phyloP scores from a whole-genome alignment of 1,284 basidiomycete genomes.

The Macrocystidia cucumis region DNA sequence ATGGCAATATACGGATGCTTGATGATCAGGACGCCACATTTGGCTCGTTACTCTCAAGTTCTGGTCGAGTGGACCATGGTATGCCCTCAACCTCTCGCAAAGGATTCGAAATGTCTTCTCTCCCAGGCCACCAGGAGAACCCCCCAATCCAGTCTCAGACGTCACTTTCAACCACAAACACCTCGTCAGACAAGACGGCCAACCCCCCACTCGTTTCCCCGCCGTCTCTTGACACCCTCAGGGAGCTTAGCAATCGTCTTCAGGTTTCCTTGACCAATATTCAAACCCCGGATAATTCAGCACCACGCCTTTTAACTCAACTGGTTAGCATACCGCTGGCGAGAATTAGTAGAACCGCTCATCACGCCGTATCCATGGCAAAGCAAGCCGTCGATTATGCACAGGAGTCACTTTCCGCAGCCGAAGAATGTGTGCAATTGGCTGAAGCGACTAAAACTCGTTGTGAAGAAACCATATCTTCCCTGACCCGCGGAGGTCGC shows the following conservation, averaged over 20 bases:
- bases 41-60: too few relatives aligned
- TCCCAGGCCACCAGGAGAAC: too few relatives aligned
- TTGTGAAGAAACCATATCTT: conserved; percentile 9
- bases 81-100: too few relatives aligned
- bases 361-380: conserved; percentile 12
- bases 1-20: too few relatives aligned
- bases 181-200: neutral
- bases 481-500: too few relatives aligned
- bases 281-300: conserved; percentile 8
- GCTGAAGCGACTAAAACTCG: conserved; percentile 15
- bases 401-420: conserved; percentile 12
- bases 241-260: conserved; percentile 13
- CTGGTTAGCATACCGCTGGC: conserved; percentile 10
- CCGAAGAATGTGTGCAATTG: conserved; percentile 14
- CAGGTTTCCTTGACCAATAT: conserved; percentile 11
- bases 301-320: conserved; percentile 13
- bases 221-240: conserved; percentile 10
- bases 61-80: too few relatives aligned
- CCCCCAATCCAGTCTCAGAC: too few relatives aligned
- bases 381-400: conserved; percentile 16
- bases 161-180: neutral
- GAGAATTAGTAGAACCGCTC: conserved; percentile 10
- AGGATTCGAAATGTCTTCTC: too few relatives aligned
- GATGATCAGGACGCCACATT: too few relatives aligned
- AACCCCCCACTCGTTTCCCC: conserved; percentile 4